Evolutionary conservation across 192 early-diverging fungal genomes (phyloP), one percentile per base, ranked within the genome.

Genomic region (Phycomyces nitens): DNA sequence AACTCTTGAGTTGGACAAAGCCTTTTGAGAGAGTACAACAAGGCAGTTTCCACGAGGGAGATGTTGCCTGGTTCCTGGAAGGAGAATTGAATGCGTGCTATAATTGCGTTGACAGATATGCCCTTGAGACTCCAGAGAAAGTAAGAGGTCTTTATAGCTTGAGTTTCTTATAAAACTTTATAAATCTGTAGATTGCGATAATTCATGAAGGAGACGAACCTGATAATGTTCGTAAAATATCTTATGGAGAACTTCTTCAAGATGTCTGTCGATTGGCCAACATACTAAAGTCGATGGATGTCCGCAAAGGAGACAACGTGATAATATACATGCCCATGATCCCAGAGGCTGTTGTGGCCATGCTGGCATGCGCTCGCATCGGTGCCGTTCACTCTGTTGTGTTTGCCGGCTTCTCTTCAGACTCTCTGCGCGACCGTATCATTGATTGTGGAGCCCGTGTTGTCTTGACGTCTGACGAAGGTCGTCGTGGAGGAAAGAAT

Each of bases 311-410:
- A 53, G 93, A 98, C 74, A 90, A 85, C 6, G 94, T 98, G 23
- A 92, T 90, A 43, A 94, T 98, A 72, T 98, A 98, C 79, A 92
- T 98, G 91, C 96, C 94, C 49, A 95, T 95, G 92, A 86, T 94
- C 26, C 96, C 96, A 44, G 94, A 96, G 75, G 94, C 96, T 18
- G 82, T 88, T 6, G 80, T 92, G 29, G 85, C 94, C 16, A 92
- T 98, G 85, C 82, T 98, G 27, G 96, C 96, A 38, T 96, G 94
- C 69, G 93, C 96, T 12, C 81, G 94, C 26, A 87, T 98, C 38
- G 94, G 95, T 57, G 84, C 90, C n/a, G 79, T 96, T 22, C 95
- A 98, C 81, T 88, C 88, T 18, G 96, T 98, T 26, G 89, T 98
- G 58, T 98, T 98, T 85, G 96, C 96, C 10, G 96, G 96, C 22